A percentile compares a stretch with the other conserved stretches of the same genome.
phyloP scores from a whole-genome alignment of 73 alveolate genomes.

The Stentor roeselii region DNA sequence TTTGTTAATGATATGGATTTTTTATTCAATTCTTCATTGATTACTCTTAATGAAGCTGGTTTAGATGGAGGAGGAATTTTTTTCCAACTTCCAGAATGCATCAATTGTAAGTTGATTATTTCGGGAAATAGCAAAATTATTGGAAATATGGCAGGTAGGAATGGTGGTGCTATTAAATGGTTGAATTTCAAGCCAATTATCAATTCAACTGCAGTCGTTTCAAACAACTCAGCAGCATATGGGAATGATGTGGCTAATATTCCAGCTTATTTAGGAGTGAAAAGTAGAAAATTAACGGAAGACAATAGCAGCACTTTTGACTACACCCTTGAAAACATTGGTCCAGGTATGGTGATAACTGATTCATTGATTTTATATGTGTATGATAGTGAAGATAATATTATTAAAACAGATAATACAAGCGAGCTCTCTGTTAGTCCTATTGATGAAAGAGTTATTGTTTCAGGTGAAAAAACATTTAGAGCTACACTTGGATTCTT shows the following conservation, averaged over 20 bases:
- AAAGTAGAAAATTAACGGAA: background rate
- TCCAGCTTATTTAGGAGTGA: background rate
- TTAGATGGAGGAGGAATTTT: too few relatives aligned
- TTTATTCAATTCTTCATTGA: too few relatives aligned
- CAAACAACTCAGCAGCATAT: slow-evolving; percentile 18
- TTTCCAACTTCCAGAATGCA: too few relatives aligned
- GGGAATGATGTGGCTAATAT: slow-evolving; percentile 10
- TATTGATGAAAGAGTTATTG: background rate
- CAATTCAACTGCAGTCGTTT: background rate
- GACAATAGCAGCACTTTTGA: too few relatives aligned
- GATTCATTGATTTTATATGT: background rate
- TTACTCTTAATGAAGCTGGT: too few relatives aligned
- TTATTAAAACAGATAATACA: background rate
- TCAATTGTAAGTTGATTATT: too few relatives aligned
- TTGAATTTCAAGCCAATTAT: background rate
- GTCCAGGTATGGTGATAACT: background rate
- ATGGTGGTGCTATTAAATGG: slow-evolving; percentile 18
- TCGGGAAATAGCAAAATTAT: too few relatives aligned
- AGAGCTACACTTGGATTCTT: background rate
- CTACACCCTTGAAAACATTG: background rate
- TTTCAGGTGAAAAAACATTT: background rate
- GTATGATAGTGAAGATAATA: background rate
- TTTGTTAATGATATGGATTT: too few relatives aligned
- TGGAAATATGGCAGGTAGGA: too few relatives aligned
- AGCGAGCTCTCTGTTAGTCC: background rate